phyloP scores from a whole-genome alignment of 2,329 filamentous ascomycete species.

The Cladophialophora carrionii region DNA sequence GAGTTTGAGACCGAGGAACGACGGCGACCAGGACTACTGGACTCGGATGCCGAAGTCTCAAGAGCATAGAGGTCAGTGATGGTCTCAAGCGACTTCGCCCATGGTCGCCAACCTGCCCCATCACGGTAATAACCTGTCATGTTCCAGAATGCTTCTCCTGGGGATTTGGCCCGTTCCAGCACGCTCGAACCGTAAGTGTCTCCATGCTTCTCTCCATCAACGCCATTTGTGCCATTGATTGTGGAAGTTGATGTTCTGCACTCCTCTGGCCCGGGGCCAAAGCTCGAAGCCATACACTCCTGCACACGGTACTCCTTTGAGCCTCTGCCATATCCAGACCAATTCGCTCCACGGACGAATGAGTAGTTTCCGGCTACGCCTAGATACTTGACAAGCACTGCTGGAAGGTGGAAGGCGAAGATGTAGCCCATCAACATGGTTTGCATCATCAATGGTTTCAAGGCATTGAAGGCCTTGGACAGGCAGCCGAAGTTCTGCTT shows the following conservation, averaged over 20 bases:
- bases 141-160: slow-evolving; percentile 53
- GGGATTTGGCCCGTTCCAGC: slow-evolving; percentile 43
- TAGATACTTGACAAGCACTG: slow-evolving; percentile 49
- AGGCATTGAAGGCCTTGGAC: slow-evolving; percentile 48
- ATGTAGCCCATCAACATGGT: slow-evolving; percentile 57
- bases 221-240: slow-evolving; percentile 25
- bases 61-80: slow-evolving; percentile 54
- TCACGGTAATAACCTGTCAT: slow-evolving; percentile 61
- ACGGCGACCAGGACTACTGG: slow-evolving; percentile 31
- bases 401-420: slow-evolving; percentile 58
- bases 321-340: slow-evolving; percentile 43
- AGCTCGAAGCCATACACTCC: slow-evolving; percentile 55
- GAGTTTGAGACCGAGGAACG: slow-evolving; percentile 35
- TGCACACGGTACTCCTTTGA: slow-evolving; percentile 46
- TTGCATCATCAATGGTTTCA: slow-evolving; percentile 56
- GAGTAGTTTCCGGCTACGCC: slow-evolving; percentile 56
- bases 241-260: slow-evolving; percentile 41
- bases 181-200: slow-evolving; percentile 50
- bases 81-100: slow-evolving; percentile 58
- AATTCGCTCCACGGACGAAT: slow-evolving; percentile 52
- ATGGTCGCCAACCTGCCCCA: slow-evolving; percentile 49
- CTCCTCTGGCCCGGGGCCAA: slow-evolving; percentile 56
- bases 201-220: slow-evolving; percentile 27
- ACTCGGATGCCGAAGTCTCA: slow-evolving; percentile 37
- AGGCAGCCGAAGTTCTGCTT: slow-evolving; percentile 51